A percentile compares a stretch with the other conserved stretches of the same genome.
phyloP scores from a whole-genome alignment of 129 eudicot genomes.

The Scalesia atractyloides region DNA sequence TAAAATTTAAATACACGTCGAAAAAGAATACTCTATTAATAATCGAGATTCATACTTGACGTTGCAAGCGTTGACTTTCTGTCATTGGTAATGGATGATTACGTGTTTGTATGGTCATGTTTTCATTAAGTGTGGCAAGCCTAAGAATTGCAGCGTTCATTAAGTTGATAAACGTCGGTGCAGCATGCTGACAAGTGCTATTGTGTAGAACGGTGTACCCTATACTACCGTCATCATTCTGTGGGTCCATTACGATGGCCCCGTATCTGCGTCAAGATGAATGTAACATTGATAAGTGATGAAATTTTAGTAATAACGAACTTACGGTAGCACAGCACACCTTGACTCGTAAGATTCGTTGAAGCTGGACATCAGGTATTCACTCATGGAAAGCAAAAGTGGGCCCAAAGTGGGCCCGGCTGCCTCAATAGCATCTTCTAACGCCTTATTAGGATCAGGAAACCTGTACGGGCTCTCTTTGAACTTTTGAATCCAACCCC shows the following conservation, averaged over 20 bases:
- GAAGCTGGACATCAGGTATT: conserved; percentile 93
- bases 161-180: conserved; percentile 86
- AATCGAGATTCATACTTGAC: conserved; percentile 53
- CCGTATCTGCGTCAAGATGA: conserved; percentile 69
- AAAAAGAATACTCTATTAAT: conserved; percentile 4
- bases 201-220: conserved; percentile 94
- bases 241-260: conserved; percentile 84
- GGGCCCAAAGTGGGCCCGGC: conserved; percentile 94
- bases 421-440: conserved; percentile 83
- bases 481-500: conserved; percentile 86
- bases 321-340: conserved; percentile 42
- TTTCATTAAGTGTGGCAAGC: conserved; percentile 61
- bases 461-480: conserved; percentile 64
- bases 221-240: conserved; percentile 66
- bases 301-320: conserved; percentile 4
- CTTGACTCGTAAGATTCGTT: conserved; percentile 92
- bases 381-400: conserved; percentile 86
- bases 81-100: conserved; percentile 96
- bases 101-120: conserved; percentile 91
- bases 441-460: conserved; percentile 72
- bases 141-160: conserved; percentile 91
- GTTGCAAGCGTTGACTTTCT: conserved; percentile 81
- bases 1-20: conserved; percentile 8
- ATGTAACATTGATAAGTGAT: neutral
- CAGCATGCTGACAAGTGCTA: conserved; percentile 97